Conservation (phyloP, 2,329 filamentous ascomycete species). For the Stagonosporopsis chrysanthemi region DNA sequence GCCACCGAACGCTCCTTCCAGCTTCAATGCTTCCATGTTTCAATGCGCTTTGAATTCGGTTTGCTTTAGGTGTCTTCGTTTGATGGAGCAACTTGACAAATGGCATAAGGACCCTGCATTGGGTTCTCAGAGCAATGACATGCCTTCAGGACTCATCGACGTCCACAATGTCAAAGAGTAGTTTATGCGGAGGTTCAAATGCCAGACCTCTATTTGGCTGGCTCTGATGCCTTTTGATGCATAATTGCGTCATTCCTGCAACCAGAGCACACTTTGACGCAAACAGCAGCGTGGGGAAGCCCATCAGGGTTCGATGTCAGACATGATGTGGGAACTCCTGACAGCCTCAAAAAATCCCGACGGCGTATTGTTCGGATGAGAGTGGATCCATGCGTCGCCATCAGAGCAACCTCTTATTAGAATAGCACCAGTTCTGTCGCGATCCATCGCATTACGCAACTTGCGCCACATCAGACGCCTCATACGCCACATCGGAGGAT, state of each 20-base stretch:
- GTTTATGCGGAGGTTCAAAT: neutral
- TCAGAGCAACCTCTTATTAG: neutral
- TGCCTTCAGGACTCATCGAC: neutral
- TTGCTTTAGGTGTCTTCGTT: neutral
- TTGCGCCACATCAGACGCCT: constrained; percentile 25
- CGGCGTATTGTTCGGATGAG: neutral
- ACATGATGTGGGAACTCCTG: neutral
- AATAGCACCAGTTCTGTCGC: neutral
- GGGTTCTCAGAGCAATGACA: neutral
- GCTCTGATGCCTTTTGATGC: constrained; percentile 11
- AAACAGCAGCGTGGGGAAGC: constrained; percentile 9
- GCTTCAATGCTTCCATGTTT: neutral
- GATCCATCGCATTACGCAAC: neutral
- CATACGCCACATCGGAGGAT: constrained; percentile 35
- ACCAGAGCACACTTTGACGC: neutral
- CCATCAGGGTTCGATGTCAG: constrained; percentile 5
- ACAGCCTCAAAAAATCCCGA: neutral
- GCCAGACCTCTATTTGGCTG: constrained; percentile 5
- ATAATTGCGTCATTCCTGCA: constrained; percentile 16
- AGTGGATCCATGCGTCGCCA: neutral
- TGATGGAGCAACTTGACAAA: neutral
- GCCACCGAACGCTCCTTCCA: constrained; percentile 15
- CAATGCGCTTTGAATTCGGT: neutral
- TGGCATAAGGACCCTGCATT: neutral
- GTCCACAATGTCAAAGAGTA: neutral